phyloP scores from a whole-genome alignment of 2,329 filamentous ascomycete genomes.

The Pseudogymnoascus sp. region DNA sequence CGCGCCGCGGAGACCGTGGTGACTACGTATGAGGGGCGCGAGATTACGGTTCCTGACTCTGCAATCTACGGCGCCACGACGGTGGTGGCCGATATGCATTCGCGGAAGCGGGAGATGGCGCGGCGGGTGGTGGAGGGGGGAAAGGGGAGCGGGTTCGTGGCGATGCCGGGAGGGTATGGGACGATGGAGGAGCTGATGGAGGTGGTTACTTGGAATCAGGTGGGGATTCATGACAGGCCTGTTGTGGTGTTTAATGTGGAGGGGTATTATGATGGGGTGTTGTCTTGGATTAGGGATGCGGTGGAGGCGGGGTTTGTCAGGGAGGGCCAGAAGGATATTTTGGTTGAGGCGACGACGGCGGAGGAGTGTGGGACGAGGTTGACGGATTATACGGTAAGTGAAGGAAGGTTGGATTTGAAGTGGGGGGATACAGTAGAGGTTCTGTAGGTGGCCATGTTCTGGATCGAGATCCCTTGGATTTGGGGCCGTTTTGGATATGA shows the following conservation, averaged over 20 bases:
- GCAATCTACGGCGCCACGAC: constrained; percentile 67
- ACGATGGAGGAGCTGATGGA: constrained; percentile 91
- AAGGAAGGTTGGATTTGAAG: constrained; percentile 67
- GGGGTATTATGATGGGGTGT: constrained; percentile 78
- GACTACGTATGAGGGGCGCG: constrained; percentile 29
- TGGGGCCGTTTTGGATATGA: background rate
- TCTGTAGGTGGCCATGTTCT: background rate
- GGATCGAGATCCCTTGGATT: background rate
- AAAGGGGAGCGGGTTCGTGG: constrained; percentile 76
- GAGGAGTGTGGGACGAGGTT: constrained; percentile 63
- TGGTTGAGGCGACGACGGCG: constrained; percentile 63
- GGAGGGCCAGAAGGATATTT: constrained; percentile 59
- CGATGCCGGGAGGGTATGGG: constrained; percentile 76
- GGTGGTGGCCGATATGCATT: constrained; percentile 87
- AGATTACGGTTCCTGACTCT: constrained; percentile 33
- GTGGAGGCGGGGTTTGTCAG: constrained; percentile 68
- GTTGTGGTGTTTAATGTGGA: constrained; percentile 77
- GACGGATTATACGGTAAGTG: constrained; percentile 62
- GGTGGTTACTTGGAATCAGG: constrained; percentile 81
- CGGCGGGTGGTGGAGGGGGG: constrained; percentile 67
- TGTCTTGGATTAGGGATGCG: constrained; percentile 69
- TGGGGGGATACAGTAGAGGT: constrained; percentile 43
- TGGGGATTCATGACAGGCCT: constrained; percentile 73
- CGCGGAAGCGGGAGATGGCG: constrained; percentile 79
- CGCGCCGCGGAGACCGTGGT: constrained; percentile 50